Evolutionary conservation across 306 rosid genomes (phyloP).

Genomic region (Prunus salicina): DNA sequence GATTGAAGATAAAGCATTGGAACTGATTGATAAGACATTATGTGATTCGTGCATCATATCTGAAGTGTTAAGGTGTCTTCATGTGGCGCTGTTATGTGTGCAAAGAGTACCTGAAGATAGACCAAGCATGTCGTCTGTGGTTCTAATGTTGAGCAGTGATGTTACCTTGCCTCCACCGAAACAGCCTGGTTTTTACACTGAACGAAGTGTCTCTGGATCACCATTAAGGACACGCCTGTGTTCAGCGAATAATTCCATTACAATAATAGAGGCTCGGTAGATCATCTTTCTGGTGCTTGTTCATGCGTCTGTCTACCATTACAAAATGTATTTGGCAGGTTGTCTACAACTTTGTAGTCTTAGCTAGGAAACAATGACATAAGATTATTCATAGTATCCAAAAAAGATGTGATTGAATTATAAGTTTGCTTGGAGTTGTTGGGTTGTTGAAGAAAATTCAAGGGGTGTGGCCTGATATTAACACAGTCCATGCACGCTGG

Average conservation of each 20-base stretch:
- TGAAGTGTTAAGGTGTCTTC: constrained; percentile 15
- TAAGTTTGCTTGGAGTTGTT: too few species aligned
- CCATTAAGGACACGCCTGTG: not conserved
- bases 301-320: not conserved
- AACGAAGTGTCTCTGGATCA: not conserved
- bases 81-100: constrained; percentile 21
- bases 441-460: too few species aligned
- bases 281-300: not conserved
- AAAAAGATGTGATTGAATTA: too few species aligned
- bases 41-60: not conserved
- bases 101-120: constrained; percentile 23
- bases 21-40: not conserved
- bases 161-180: constrained; percentile 13
- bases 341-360: too few species aligned
- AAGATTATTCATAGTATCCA: too few species aligned
- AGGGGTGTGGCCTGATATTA: too few species aligned
- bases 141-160: constrained; percentile 14
- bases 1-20: constrained; percentile 6
- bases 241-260: not conserved
- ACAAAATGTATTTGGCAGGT: not conserved
- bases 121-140: constrained; percentile 18
- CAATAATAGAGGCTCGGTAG: constrained; percentile 5
- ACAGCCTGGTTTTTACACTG: constrained; percentile 18
- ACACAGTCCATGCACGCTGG: too few species aligned
- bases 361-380: too few species aligned